A percentile compares a stretch with the other conserved stretches of the same genome.
Conservation (phyloP, 2,329 filamentous ascomycete genomes). For the Whalleya microplaca region DNA sequence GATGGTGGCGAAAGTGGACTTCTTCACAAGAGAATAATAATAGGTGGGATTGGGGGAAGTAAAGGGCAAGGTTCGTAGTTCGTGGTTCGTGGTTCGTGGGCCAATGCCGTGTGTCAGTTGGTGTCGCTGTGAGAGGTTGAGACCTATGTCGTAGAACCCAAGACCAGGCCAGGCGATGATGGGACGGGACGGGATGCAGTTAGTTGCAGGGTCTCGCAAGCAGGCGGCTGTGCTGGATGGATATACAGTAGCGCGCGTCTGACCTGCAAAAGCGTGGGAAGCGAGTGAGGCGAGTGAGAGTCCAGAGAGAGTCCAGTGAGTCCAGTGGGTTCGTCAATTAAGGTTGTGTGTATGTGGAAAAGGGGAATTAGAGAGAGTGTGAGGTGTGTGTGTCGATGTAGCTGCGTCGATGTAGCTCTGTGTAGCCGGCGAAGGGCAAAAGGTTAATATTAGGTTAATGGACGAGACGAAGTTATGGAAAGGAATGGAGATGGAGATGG, state of each 20-base stretch:
- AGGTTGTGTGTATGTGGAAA: too few relatives aligned
- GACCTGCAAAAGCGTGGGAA: background rate
- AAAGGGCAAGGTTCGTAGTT: slow-evolving; percentile 12
- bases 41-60: slow-evolving; percentile 14
- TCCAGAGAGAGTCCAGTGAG: too few relatives aligned
- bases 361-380: too few relatives aligned
- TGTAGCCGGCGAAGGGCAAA: too few relatives aligned
- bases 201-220: background rate
- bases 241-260: too few relatives aligned
- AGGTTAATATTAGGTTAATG: too few relatives aligned
- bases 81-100: too few relatives aligned
- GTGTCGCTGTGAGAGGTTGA: slow-evolving; percentile 27
- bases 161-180: slow-evolving; percentile 25
- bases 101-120: slow-evolving; percentile 18
- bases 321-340: too few relatives aligned
- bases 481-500: too few relatives aligned
- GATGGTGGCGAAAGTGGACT: slow-evolving; percentile 20
- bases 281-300: slow-evolving; percentile 12
- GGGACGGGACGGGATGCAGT: background rate
- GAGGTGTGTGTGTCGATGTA: too few relatives aligned
- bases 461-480: slow-evolving; percentile 1
- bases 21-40: slow-evolving; percentile 5
- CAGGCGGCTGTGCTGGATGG: background rate
- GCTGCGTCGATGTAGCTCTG: too few relatives aligned
- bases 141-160: slow-evolving; percentile 29